Percentiles rank a stretch among this genome's conserved stretches.
Evolutionary conservation across 2,329 filamentous ascomycete species (phyloP).

Genomic region (Coleophoma eucalyptorum): DNA sequence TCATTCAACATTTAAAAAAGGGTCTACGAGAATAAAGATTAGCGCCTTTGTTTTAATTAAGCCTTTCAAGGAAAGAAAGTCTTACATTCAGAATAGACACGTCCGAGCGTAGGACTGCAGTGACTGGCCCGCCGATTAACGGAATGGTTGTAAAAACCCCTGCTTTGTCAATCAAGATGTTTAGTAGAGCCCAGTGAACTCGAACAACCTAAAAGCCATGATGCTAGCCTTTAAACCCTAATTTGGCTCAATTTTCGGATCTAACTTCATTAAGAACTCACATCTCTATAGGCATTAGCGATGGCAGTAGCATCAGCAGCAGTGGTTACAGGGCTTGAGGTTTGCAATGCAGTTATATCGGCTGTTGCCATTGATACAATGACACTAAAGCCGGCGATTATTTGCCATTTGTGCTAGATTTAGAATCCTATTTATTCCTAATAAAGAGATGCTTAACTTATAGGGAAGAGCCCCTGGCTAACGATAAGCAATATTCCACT

Average conservation of each 20-base stretch:
- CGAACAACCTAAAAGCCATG: constrained; percentile 19
- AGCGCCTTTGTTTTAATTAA: background rate
- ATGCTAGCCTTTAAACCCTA: background rate
- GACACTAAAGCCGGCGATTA: constrained; percentile 27
- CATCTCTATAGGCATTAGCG: constrained; percentile 22
- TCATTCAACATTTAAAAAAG: constrained; percentile 17
- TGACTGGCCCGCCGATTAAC: constrained; percentile 24
- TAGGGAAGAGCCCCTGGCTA: constrained; percentile 27
- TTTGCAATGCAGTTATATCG: constrained; percentile 15
- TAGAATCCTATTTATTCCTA: background rate
- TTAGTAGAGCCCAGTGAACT: constrained; percentile 28
- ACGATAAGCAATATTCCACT: constrained; percentile 21
- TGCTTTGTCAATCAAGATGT: constrained; percentile 31
- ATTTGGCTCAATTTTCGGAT: background rate
- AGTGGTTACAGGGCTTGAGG: constrained; percentile 7
- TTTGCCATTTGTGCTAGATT: constrained; percentile 10
- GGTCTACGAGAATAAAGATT: constrained; percentile 5
- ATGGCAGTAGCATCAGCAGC: constrained; percentile 14
- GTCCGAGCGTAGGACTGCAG: constrained; percentile 20
- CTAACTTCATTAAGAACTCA: constrained; percentile 1
- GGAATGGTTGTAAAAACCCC: constrained; percentile 23
- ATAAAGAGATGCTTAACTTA: constrained; percentile 9
- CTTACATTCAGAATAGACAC: constrained; percentile 24
- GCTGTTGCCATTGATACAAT: constrained; percentile 22
- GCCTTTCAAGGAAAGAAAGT: too few species aligned